Base-by-base conservation (phyloP, 2,329 filamentous ascomycete species). In the Metarhizium brunneum region DNA sequence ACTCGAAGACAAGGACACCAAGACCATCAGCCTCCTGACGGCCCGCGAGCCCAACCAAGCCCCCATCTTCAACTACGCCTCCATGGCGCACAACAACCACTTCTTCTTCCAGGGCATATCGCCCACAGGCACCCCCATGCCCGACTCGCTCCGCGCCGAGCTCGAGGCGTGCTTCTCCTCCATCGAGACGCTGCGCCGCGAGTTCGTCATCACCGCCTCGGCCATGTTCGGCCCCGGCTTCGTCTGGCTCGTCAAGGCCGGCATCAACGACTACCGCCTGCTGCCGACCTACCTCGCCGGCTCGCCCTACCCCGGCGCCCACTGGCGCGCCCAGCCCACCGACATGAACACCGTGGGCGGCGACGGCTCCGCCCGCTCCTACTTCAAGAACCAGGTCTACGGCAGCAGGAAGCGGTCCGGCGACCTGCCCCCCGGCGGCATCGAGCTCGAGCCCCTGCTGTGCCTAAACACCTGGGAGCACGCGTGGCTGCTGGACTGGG, bases 391-490 rank as follows among this genome's bases (percentile, higher is more conserved):
- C 58, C 70, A 71, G 58, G 59, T 65, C 11, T 62, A 62, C 18
- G 67, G 69, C 40, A 56, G 60, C 30, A 64, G 58, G 57, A 66
- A 62, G 59, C 62, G 67, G 53, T 58, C 54, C 14, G 62, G 59
- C 38, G 65, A 70, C 49, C 70, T 79, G 57, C 79, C 84, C 5
- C 84, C 87, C 2, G 87, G 87, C 43, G 86, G 85, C 56, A 79
- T 83, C 60, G 80, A 87, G 51, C 71, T 92, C 38, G 77, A 84
- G 56, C 92, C 92, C 13, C 77, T 97, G 58, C 76, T 99, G 64
- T 96, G 92, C 69, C 81, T 97, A 57, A 97, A 91, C 74, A 96
- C 91, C 5, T 99, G 94, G 94, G 87, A 97, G 76, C 94, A 97
- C 73, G 86, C 87, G 8, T 99, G 88, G 83, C 74, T 97, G 69